A percentile compares a stretch with the other conserved stretches of the same genome.
Evolutionary conservation across 352 stramenopile species (phyloP).

Genomic region (Phytophthora cryptogea): DNA sequence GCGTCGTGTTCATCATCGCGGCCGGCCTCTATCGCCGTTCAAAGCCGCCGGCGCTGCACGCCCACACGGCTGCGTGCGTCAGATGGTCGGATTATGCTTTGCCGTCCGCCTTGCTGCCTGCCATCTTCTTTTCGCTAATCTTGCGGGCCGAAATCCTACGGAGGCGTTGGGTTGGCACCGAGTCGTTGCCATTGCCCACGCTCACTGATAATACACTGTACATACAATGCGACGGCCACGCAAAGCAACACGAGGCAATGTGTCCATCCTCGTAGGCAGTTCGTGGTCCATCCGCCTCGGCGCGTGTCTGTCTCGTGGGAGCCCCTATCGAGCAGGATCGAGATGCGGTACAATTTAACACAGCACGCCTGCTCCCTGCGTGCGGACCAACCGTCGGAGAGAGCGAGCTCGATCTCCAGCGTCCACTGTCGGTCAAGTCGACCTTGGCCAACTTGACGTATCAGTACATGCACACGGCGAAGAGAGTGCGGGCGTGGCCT

Average conservation of each 20-base stretch:
- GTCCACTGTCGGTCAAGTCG: not conserved
- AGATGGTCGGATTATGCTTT: conserved; percentile 31
- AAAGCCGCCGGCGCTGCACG: conserved; percentile 11
- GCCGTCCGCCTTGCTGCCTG: conserved; percentile 1
- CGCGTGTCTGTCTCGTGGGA: conserved; percentile 23
- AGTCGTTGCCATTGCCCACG: not conserved
- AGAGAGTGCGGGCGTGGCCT: not conserved
- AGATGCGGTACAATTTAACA: conserved; percentile 20
- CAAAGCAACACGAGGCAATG: no score
- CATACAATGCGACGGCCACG: no score
- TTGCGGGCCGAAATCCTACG: conserved; percentile 6
- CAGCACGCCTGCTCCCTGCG: not conserved
- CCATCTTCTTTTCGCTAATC: conserved; percentile 34
- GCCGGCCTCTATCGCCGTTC: conserved; percentile 15
- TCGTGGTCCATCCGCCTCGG: no score
- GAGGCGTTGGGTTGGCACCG: conserved; percentile 13
- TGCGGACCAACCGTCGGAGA: conserved; percentile 6
- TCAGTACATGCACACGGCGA: not conserved
- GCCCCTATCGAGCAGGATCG: conserved; percentile 7
- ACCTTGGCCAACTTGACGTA: not conserved
- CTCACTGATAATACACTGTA: not conserved
- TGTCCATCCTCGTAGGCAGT: no score
- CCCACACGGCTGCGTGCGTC: conserved; percentile 2
- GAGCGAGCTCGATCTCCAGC: not conserved
- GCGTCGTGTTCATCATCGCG: conserved; percentile 23